phyloP scores from a whole-genome alignment of 73 alveolate genomes.

The Blepharisma stoltei region DNA sequence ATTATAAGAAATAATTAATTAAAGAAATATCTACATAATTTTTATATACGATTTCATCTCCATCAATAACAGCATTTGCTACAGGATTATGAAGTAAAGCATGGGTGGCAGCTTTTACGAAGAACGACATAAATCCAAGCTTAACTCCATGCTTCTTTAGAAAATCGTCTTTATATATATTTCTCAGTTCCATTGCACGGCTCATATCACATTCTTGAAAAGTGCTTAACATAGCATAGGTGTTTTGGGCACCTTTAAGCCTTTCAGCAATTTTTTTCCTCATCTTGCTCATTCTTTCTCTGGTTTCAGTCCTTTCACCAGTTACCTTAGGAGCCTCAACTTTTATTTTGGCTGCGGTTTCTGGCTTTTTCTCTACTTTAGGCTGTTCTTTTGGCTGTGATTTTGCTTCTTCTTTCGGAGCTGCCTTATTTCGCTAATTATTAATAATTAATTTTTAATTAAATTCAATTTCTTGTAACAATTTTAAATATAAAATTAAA shows the following conservation, averaged over 20 bases:
- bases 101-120: conserved; percentile 72
- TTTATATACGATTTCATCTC: conserved; percentile 79
- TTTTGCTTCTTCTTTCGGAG: neutral
- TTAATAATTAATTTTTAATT: no score
- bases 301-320: neutral
- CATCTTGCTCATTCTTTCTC: conserved; percentile 70
- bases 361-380: neutral
- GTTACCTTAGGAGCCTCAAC: neutral
- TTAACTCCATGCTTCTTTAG: conserved; percentile 83
- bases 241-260: conserved; percentile 83
- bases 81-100: conserved; percentile 33
- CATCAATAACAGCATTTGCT: conserved; percentile 78
- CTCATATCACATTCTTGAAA: conserved; percentile 86
- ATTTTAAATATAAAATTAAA: no score
- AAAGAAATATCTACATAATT: conserved; percentile 84
- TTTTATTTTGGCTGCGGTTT: neutral
- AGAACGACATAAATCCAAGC: conserved; percentile 86
- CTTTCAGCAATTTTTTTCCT: conserved; percentile 75
- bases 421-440: no score
- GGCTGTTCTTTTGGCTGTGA: neutral
- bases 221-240: conserved; percentile 82
- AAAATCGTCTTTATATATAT: conserved; percentile 68
- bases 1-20: no score
- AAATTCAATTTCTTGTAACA: no score
- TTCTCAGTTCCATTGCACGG: conserved; percentile 79